phyloP scores from a whole-genome alignment of 1,139 yeast species.

The Eremothecium cymbalariae region DNA sequence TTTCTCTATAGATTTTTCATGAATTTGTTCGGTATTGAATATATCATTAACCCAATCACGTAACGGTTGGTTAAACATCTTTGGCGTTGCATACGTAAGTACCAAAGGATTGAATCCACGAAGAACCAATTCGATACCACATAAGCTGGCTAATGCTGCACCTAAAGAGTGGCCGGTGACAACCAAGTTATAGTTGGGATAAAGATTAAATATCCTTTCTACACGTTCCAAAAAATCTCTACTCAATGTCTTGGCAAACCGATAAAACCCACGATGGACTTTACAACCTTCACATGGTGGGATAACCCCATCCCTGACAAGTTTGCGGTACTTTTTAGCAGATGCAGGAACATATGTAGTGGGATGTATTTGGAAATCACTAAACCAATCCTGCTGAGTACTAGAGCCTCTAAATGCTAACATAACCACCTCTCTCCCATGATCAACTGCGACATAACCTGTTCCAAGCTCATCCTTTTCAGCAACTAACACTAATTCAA shows the following conservation, averaged over 20 bases:
- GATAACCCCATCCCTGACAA: constrained; percentile 22
- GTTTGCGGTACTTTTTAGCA: constrained; percentile 18
- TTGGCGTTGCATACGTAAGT: constrained; percentile 54
- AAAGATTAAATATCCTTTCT: constrained; percentile 30
- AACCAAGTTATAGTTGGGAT: constrained; percentile 44
- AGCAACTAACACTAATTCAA: constrained; percentile 33
- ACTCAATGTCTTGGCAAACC: constrained; percentile 38
- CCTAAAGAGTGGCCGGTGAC: constrained; percentile 69
- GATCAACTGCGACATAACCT: constrained; percentile 34
- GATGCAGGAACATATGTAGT: constrained; percentile 34
- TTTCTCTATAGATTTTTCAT: constrained; percentile 13
- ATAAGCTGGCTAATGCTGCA: constrained; percentile 55
- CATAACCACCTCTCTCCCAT: constrained; percentile 37
- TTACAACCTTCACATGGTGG: constrained; percentile 41
- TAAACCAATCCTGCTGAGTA: constrained; percentile 48
- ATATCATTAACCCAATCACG: constrained; percentile 43
- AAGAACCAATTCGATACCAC: constrained; percentile 50
- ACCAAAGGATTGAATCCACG: constrained; percentile 47
- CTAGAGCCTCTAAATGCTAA: constrained; percentile 49
- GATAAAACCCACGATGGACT: constrained; percentile 53
- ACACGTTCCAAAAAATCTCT: constrained; percentile 34
- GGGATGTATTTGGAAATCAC: constrained; percentile 43
- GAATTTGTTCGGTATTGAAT: constrained; percentile 36
- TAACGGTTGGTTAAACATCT: constrained; percentile 48
- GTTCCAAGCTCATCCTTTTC: constrained; percentile 44